Percentiles rank a stretch among this genome's conserved stretches.
These are phyloP conservation scores for Aphanomyces stellatus DNA, from an alignment of 352 stramenopile genomes.

Conservation along the genomic window DNA sequence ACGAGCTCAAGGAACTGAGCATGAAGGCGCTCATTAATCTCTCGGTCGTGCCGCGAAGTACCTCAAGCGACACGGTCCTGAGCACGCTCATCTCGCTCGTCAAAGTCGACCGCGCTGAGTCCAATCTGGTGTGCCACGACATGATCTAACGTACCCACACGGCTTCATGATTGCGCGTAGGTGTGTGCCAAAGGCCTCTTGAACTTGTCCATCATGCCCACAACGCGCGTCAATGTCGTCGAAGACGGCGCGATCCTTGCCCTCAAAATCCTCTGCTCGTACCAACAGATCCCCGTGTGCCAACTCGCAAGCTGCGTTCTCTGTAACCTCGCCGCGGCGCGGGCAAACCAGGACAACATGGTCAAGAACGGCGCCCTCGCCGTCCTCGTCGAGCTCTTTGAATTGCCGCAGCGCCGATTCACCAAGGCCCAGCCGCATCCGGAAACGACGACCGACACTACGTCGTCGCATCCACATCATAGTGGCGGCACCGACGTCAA, in stretches of 20 bases:
- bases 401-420: constrained; percentile 12
- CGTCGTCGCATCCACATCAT: not conserved
- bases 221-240: constrained; percentile 56
- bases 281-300: constrained; percentile 32
- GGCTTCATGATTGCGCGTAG: too few relatives aligned
- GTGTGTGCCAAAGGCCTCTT: constrained; percentile 51
- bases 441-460: not conserved
- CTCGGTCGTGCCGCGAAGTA: constrained; percentile 50
- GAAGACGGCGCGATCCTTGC: constrained; percentile 59
- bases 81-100: constrained; percentile 37
- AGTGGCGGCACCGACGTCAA: constrained; percentile 11
- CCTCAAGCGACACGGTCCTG: constrained; percentile 61
- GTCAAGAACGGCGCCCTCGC: constrained; percentile 47
- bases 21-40: constrained; percentile 71
- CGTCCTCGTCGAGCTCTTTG: constrained; percentile 41
- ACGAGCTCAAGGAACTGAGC: constrained; percentile 45
- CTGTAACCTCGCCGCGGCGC: constrained; percentile 50
- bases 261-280: constrained; percentile 37
- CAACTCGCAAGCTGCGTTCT: constrained; percentile 42
- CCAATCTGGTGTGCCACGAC: constrained; percentile 14
- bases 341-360: constrained; percentile 49
- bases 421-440: not conserved
- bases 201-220: constrained; percentile 72
- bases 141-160: too few relatives aligned
- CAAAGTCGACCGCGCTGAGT: constrained; percentile 22